These are phyloP conservation scores for Periglandula ipomoeae DNA, from an alignment of 2,329 filamentous ascomycete species.

Conservation along the genomic window DNA sequence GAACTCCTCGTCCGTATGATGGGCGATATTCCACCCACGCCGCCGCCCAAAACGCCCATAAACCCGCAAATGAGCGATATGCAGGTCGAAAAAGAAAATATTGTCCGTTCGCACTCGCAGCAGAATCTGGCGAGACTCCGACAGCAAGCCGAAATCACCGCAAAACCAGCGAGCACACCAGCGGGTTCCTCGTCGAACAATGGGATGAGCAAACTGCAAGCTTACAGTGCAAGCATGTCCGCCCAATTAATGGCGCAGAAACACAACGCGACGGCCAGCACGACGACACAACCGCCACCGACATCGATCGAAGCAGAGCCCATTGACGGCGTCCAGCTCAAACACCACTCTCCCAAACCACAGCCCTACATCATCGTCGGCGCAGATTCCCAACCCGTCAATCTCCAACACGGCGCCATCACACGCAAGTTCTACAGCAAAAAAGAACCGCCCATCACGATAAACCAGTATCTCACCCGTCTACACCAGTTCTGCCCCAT, in stretches of 20 bases:
- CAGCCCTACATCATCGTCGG: slow-evolving; percentile 53
- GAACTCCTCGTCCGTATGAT: slow-evolving; percentile 64
- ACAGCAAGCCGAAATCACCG: slow-evolving; percentile 28
- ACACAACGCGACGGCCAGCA: slow-evolving; percentile 2
- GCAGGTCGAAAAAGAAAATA: slow-evolving; percentile 52
- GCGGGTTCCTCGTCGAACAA: neutral
- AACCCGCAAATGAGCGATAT: slow-evolving; percentile 59
- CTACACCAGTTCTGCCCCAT: slow-evolving; percentile 89
- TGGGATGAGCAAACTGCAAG: slow-evolving; percentile 14
- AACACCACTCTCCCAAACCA: slow-evolving; percentile 21
- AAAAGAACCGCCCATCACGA: slow-evolving; percentile 68
- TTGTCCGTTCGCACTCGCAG: slow-evolving; percentile 48
- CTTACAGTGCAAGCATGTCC: slow-evolving; percentile 19
- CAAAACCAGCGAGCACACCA: slow-evolving; percentile 2
- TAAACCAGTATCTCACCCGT: slow-evolving; percentile 77
- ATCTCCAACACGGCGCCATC: slow-evolving; percentile 74
- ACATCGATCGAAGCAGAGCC: slow-evolving; percentile 19
- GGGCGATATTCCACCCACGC: slow-evolving; percentile 74
- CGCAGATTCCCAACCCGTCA: slow-evolving; percentile 62
- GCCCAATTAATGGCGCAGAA: slow-evolving; percentile 15
- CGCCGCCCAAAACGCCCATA: slow-evolving; percentile 53
- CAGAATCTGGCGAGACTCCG: slow-evolving; percentile 39
- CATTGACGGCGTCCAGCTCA: slow-evolving; percentile 49
- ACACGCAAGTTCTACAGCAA: slow-evolving; percentile 92
- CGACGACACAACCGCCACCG: neutral